phyloP scores from a whole-genome alignment of 2,329 filamentous ascomycete genomes.

The Nigrograna mackinnonii region DNA sequence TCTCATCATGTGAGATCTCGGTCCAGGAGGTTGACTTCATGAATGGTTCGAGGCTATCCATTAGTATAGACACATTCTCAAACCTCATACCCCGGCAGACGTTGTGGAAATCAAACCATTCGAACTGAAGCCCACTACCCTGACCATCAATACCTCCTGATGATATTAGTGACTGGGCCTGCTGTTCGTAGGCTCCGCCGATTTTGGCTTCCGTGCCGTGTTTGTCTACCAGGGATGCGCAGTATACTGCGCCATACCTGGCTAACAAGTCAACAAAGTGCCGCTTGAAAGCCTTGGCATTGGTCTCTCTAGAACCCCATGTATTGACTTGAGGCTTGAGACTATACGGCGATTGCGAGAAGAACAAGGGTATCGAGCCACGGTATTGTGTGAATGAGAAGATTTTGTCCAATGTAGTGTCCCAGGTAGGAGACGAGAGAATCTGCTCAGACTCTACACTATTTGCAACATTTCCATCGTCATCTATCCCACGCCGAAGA shows the following conservation, averaged over 20 bases:
- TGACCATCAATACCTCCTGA: conserved; percentile 53
- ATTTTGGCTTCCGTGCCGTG: conserved; percentile 80
- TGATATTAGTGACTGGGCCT: conserved; percentile 69
- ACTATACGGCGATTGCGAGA: conserved; percentile 91
- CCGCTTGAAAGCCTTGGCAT: conserved; percentile 74
- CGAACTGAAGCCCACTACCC: conserved; percentile 64
- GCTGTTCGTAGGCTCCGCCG: conserved; percentile 75
- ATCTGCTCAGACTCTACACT: conserved; percentile 95
- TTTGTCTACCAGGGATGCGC: conserved; percentile 86
- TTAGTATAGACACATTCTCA: conserved; percentile 83
- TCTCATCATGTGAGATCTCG: conserved; percentile 52
- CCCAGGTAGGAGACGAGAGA: conserved; percentile 72
- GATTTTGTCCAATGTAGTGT: conserved; percentile 58
- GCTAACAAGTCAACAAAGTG: conserved; percentile 74
- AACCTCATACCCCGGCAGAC: conserved; percentile 97
- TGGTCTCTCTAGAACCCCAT: conserved; percentile 79
- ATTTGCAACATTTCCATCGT: conserved; percentile 87
- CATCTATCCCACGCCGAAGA: conserved; percentile 85
- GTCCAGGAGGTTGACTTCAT: conserved; percentile 75
- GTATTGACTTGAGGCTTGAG: conserved; percentile 84
- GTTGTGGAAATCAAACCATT: conserved; percentile 97
- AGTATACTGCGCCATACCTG: conserved; percentile 76
- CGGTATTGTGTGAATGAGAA: conserved; percentile 87
- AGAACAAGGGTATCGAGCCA: conserved; percentile 92
- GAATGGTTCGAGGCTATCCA: conserved; percentile 70